Evolutionary conservation across 2,329 filamentous ascomycete species (phyloP), one percentile per base, ranked within the genome.

Genomic region (Cladophialophora yegresii): DNA sequence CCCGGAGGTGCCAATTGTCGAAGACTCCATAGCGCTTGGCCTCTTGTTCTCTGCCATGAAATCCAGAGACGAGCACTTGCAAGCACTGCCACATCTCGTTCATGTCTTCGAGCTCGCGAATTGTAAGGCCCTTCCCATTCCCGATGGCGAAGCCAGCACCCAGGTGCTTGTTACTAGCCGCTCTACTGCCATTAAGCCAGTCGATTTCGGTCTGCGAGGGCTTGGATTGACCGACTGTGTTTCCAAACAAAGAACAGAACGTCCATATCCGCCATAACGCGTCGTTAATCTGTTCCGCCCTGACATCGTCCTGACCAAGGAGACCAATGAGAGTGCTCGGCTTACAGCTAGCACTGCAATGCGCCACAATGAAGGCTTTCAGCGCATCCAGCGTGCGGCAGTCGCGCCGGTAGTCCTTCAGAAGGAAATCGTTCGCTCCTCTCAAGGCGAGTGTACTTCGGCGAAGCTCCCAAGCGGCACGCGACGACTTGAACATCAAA

Each of bases 221-320:
- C 32, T 85, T 82, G 68, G 87, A 84, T 13, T 85, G 80, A 4
- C 80, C 80, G 0, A 80, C 80, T 56, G 79, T 81, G 36, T 66
- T 62, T 0, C 86, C 86, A 59, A 89, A 89, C 33, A 87, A 82
- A 60, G 81, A 82, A 73, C 85, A 88, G 74, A 88, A 89, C 0
- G 83, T 86, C 85, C 86, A 88, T 32, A 89, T 83, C 1, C 86
- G 82, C 84, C 85, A 88, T 54, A 88, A 80, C 0, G 86, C 85
- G 72, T 87, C 81, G 63, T 87, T 83, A 28, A 88, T 79, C 62
- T 85, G 81, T 47, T 78, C 77, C 1, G 82, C 79, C 8, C 80
- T 78, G 2, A 73, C 69, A 8, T 79, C 76, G 50, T 80, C 78
- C 22, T 78, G 73, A 3, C 81, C 82, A 1, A 80, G 76, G 2